Evolutionary conservation across 371 early-diverging fungal genomes (phyloP), one percentile per base, ranked within the genome.

Genomic region (Actinomortierella wolfii): DNA sequence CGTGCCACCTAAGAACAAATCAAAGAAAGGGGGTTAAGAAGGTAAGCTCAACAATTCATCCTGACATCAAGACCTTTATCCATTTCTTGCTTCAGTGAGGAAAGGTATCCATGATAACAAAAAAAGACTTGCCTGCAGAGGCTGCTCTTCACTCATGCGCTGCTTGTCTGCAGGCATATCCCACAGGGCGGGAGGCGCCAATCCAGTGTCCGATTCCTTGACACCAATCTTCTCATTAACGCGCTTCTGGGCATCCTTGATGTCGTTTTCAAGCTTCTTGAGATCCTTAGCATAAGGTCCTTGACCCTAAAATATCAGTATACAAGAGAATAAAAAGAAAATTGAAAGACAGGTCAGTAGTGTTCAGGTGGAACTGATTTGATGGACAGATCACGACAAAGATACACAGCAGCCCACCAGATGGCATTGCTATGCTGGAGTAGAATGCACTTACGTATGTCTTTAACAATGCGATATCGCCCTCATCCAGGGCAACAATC

Each of bases 181-280:
- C 99, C 99, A 99, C 57, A 94, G 80, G 76, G 94, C 94, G 39
- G 99, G 99, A 44, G 99, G 98, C 2, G 99, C 99, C 46, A 99
- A 86, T 55, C 99, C 99, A 51, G 99, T 99, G 78, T 99, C 99
- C 23, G 95, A 94, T 83, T 99, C 99, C 85, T 97, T 97, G 49
- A 99, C 97, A 83, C 92, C 98, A 82, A 99, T 94, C 86, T 94
- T 96, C 75, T 98, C 97, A 77, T 96, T 96, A 60, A 99, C 95
- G 48, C 93, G 86, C 80, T 97, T 97, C 76, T 97, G 97, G 40
- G 92, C 86, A 59, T 97, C 97, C 79, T 94, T 94, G 62, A 98
- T 92, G 51, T 96, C 95, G 66, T 81, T 85, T 61, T 98, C 99
- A 28, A 96, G 86, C 57, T 88, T 83, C 78, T 92, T 96, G 57